phyloP scores from a whole-genome alignment of 208 protist genomes.

The Vickermania ingenoplastis region DNA sequence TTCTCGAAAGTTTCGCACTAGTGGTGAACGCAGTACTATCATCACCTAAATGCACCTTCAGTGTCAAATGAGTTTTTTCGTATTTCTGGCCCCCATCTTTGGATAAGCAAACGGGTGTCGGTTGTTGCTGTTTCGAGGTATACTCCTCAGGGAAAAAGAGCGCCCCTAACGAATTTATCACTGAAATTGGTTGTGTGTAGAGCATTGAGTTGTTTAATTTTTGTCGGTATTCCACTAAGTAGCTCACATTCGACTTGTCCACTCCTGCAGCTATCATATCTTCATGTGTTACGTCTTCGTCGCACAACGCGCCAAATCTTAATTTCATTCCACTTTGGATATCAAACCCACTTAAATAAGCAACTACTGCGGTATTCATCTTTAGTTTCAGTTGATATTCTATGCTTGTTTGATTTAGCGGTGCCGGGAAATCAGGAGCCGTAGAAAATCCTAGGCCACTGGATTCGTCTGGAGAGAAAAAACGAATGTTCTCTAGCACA shows the following conservation, averaged over 20 bases:
- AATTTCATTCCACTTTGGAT: not conserved
- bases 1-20: too few species aligned
- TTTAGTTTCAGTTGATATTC: not conserved
- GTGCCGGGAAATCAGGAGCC: not conserved
- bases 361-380: not conserved
- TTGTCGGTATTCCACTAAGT: not conserved
- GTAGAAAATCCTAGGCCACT: not conserved
- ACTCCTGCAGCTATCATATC: not conserved
- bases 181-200: not conserved
- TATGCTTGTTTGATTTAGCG: not conserved
- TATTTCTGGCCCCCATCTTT: not conserved
- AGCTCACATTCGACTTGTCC: not conserved
- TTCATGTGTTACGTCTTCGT: not conserved
- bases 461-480: not conserved
- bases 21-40: too few species aligned
- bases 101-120: not conserved
- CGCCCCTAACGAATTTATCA: not conserved
- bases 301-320: not conserved
- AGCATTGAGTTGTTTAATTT: not conserved
- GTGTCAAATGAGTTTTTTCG: not conserved
- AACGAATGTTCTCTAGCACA: not conserved
- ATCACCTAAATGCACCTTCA: not conserved
- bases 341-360: not conserved
- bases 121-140: not conserved
- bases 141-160: not conserved